Conservation (phyloP, 352 stramenopile species). For the Phytopythium kandeliae region DNA sequence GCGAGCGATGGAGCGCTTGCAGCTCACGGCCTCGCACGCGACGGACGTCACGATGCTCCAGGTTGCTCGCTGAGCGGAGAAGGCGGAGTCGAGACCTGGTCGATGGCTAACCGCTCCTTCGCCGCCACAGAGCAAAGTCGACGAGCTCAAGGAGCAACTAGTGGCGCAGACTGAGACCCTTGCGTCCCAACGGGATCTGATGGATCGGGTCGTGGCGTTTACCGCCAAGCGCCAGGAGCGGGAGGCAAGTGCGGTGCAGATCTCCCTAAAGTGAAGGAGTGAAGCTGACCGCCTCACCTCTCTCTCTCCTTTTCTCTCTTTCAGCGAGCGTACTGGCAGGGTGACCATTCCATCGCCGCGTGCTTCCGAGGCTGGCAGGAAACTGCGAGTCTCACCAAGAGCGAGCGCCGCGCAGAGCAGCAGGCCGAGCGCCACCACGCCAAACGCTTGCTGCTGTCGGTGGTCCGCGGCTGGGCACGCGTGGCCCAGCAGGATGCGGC, state of each 20-base stretch:
- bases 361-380: slow-evolving; percentile 28
- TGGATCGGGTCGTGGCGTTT: slow-evolving; percentile 30
- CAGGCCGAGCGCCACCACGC: slow-evolving; percentile 9
- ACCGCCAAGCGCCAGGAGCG: slow-evolving; percentile 13
- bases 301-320: slow-evolving; percentile 4
- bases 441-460: slow-evolving; percentile 11
- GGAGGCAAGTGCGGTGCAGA: slow-evolving; percentile 1
- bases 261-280: too few relatives aligned
- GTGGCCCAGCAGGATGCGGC: slow-evolving; percentile 4
- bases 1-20: slow-evolving; percentile 31
- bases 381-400: background rate
- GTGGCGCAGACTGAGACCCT: slow-evolving; percentile 7
- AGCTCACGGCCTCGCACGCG: slow-evolving; percentile 36
- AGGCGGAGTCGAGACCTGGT: too few relatives aligned
- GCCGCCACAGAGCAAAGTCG: slow-evolving; percentile 30
- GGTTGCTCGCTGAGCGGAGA: too few relatives aligned
- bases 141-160: slow-evolving; percentile 27
- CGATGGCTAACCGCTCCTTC: too few relatives aligned
- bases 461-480: slow-evolving; percentile 16
- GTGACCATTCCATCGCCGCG: slow-evolving; percentile 9
- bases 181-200: slow-evolving; percentile 5
- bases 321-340: slow-evolving; percentile 21
- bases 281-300: background rate
- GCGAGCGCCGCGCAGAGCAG: slow-evolving; percentile 1
- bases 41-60: slow-evolving; percentile 40